These are phyloP conservation scores for Veloporphyrellus conicus DNA, from an alignment of 1,284 basidiomycete species.

Conservation along the genomic window DNA sequence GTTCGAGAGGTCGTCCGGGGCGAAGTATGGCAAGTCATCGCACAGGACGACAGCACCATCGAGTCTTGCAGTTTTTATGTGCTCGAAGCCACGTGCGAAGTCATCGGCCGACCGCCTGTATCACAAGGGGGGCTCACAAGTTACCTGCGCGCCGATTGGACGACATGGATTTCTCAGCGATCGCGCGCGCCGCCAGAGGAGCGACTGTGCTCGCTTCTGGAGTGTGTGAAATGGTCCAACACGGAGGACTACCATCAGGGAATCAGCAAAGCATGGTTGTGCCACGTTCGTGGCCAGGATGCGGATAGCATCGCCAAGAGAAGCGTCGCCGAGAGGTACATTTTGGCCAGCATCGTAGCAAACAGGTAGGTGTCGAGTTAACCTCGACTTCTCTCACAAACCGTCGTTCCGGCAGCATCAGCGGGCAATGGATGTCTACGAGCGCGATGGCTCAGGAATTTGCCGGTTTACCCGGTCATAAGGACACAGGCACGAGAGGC, in stretches of 20 bases:
- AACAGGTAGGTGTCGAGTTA: constrained; percentile 48
- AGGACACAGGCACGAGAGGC: constrained; percentile 11
- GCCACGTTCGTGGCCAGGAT: constrained; percentile 43
- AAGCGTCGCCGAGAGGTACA: constrained; percentile 54
- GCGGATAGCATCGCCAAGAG: constrained; percentile 41
- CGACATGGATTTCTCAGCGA: constrained; percentile 44
- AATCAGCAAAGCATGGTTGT: constrained; percentile 61
- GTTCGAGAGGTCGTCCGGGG: constrained; percentile 47
- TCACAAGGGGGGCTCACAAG: constrained; percentile 5
- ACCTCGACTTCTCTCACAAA: background rate
- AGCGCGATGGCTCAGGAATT: constrained; percentile 63
- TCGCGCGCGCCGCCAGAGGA: constrained; percentile 5
- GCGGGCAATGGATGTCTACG: constrained; percentile 61
- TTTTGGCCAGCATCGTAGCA: constrained; percentile 60
- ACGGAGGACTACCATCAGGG: constrained; percentile 65
- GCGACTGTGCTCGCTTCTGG: constrained; percentile 24
- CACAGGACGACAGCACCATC: constrained; percentile 22
- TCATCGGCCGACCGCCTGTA: constrained; percentile 45
- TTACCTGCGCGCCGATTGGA: constrained; percentile 60
- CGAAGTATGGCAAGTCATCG: constrained; percentile 57
- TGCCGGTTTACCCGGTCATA: constrained; percentile 41
- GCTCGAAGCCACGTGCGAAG: constrained; percentile 66
- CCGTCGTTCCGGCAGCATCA: constrained; percentile 45
- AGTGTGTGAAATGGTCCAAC: constrained; percentile 55
- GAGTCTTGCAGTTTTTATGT: constrained; percentile 44